Evolutionary conservation across 2,329 filamentous ascomycete species (phyloP).

Genomic region (Cercospora beticola): DNA sequence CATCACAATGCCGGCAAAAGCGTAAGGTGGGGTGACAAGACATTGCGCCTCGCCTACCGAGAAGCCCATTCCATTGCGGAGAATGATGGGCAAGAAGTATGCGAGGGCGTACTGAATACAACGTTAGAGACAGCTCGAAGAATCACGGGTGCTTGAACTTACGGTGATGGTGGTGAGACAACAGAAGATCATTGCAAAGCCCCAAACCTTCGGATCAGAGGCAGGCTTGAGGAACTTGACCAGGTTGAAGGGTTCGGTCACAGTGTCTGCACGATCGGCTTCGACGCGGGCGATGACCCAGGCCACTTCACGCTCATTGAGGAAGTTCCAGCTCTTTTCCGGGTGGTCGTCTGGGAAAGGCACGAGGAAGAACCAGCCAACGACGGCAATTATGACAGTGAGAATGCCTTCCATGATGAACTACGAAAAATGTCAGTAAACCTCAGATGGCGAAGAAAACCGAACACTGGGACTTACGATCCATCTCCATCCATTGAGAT

Average conservation of each 20-base stretch:
- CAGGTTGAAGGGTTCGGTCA: constrained; percentile 48
- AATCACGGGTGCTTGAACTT: not conserved
- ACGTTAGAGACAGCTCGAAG: not conserved
- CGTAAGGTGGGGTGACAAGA: constrained; percentile 39
- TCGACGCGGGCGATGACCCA: constrained; percentile 53
- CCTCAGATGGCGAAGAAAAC: not conserved
- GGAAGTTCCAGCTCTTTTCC: constrained; percentile 44
- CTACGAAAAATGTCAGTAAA: constrained; percentile 15
- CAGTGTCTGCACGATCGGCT: constrained; percentile 52
- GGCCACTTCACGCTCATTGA: constrained; percentile 45
- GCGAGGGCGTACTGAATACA: constrained; percentile 62
- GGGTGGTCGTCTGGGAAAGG: constrained; percentile 46
- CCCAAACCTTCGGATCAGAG: constrained; percentile 55
- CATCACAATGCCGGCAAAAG: constrained; percentile 37
- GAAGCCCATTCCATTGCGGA: constrained; percentile 36
- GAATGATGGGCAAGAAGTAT: constrained; percentile 51
- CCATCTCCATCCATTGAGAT: constrained; percentile 46
- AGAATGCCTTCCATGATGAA: constrained; percentile 45
- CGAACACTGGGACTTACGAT: constrained; percentile 24
- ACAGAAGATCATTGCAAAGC: constrained; percentile 55
- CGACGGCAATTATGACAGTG: constrained; percentile 42
- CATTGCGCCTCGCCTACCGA: constrained; percentile 31
- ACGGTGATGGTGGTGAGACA: constrained; percentile 65
- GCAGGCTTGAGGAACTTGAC: constrained; percentile 50
- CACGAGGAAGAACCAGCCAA: constrained; percentile 47